Conservation (phyloP, 345 rosid genomes). For the Murraya paniculata region DNA sequence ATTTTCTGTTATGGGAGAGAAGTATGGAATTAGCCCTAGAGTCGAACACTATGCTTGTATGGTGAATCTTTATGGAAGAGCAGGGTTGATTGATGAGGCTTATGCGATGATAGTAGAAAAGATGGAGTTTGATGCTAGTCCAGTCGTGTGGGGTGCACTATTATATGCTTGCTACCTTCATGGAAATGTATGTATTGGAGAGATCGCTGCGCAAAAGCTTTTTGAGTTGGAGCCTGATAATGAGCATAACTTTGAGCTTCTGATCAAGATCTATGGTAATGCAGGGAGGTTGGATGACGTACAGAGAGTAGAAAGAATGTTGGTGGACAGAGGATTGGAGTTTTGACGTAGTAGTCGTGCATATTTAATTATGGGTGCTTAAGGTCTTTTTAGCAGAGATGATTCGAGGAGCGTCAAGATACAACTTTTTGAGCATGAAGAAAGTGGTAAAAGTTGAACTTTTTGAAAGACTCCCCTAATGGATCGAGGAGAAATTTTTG, state of each 20-base stretch:
- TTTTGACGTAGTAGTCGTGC: background rate
- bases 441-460: no score
- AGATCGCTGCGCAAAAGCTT: constrained; percentile 60
- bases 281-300: constrained; percentile 45
- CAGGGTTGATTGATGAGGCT: constrained; percentile 63
- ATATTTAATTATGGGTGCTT: no score
- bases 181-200: constrained; percentile 60
- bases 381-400: no score
- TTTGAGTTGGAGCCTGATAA: constrained; percentile 82
- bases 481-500: no score
- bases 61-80: constrained; percentile 79
- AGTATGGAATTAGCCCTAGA: constrained; percentile 40
- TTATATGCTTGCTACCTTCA: constrained; percentile 68
- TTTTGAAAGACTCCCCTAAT: no score
- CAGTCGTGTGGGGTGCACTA: constrained; percentile 88
- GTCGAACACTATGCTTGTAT: constrained; percentile 85
- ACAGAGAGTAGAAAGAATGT: constrained; percentile 60
- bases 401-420: no score
- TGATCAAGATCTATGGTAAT: constrained; percentile 60
- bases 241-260: constrained; percentile 71
- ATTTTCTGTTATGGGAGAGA: constrained; percentile 51
- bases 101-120: constrained; percentile 46
- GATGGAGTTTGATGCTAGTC: constrained; percentile 72
- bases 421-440: no score
- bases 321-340: constrained; percentile 64